Base-by-base conservation (phyloP, 331 rosid species). In the Quercus tomentella region DNA sequence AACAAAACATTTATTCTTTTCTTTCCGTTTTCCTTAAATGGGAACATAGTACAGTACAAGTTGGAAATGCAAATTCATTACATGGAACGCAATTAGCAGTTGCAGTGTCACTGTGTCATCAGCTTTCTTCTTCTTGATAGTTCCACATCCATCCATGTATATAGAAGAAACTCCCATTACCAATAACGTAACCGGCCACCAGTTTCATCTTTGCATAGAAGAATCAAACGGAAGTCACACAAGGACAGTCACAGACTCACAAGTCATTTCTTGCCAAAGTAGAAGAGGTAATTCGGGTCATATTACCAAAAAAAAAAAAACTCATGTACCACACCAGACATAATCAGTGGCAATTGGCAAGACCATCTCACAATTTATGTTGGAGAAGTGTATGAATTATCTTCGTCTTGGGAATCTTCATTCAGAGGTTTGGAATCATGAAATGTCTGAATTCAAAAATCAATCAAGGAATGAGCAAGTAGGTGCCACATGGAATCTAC, bases 51-150 rank as follows among this genome's bases (percentile, higher is more conserved):
- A 15, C 63, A 21, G 21, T 4, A 21, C 9, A 20, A n/a, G 8
- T 2, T 57, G 28, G 63, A 57, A 57, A 57, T 21, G 63, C 62
- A 57, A 57, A 57, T 57, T 20, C 63, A n/a, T 57, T 57, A 56
- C 62, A 56, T 7, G 28, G 62, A 20, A n/a, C 25, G 28, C 62
- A 56, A 23, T 56, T 56, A 1, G 26, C 62, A 56, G 62, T 21
- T 56, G 2, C 22, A 21, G 28, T 26, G 28, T 26, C 28, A 26
- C 28, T 26, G 26, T 56, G 11, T 56, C 22, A 4, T 6, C 28
- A 57, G 9, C 63, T 57, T 57, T 57, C 63, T 57, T 57, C 63
- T 57, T 57, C 63, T n/a, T 57, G 84, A 77, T 26, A 73, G 63
- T 7, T 21, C 8, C 63, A 20, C 28, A 41, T 73, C 80, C 45